phyloP scores from a whole-genome alignment of 805 yeast genomes.

The Ascoidea tarda region DNA sequence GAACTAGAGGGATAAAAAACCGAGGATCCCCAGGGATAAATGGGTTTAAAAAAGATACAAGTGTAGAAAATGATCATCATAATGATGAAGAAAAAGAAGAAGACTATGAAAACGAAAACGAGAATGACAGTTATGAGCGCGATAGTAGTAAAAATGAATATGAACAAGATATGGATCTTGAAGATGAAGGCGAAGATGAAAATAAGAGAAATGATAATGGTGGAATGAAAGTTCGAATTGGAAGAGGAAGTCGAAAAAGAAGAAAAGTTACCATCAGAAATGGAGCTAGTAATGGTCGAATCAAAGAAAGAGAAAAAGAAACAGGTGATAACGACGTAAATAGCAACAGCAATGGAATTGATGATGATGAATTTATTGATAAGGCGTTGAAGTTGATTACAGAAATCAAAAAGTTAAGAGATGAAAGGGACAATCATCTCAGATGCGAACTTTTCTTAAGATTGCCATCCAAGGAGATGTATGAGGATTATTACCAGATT shows the following conservation, averaged over 20 bases:
- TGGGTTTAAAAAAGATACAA: conserved; percentile 2
- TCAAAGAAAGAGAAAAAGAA: conserved; percentile 15
- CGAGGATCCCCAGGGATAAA: background rate
- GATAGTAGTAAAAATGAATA: conserved; percentile 7
- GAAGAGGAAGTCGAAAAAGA: conserved; percentile 1
- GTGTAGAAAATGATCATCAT: conserved; percentile 11
- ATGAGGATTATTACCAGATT: conserved; percentile 74
- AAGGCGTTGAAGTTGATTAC: conserved; percentile 27
- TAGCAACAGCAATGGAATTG: too few relatives aligned
- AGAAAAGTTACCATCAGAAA: conserved; percentile 1
- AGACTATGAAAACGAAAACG: conserved; percentile 11
- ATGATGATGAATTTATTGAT: conserved; percentile 10
- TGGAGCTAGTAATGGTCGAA: conserved; percentile 3
- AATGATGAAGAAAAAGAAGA: conserved; percentile 7
- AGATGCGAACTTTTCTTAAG: conserved; percentile 45
- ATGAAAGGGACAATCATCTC: conserved; percentile 30
- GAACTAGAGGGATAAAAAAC: background rate
- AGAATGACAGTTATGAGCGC: too few relatives aligned
- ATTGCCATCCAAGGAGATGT: conserved; percentile 58
- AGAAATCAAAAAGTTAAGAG: conserved; percentile 25
- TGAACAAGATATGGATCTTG: conserved; percentile 2
- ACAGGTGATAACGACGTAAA: conserved; percentile 1
- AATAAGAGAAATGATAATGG: too few relatives aligned
- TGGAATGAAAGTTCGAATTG: background rate
- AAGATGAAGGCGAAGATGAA: background rate